Percentiles rank a stretch among this genome's conserved stretches.
Conservation (phyloP, 257 asterid species). For the Ajuga chamaepitys region DNA sequence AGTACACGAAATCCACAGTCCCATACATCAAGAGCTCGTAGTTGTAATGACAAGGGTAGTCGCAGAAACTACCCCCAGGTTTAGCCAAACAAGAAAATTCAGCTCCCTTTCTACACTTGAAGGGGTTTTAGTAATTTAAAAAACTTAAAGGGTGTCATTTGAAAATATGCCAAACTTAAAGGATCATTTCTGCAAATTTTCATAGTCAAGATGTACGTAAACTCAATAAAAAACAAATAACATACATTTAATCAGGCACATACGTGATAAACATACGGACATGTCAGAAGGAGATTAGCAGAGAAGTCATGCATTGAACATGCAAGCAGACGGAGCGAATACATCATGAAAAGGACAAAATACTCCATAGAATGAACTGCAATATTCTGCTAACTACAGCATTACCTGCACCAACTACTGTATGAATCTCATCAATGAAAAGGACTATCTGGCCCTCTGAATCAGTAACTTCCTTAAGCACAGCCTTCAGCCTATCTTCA, state of each 20-base stretch:
- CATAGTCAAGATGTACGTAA: not conserved
- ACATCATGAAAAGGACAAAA: not conserved
- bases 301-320: not conserved
- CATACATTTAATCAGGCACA: not conserved
- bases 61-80: too few relatives aligned
- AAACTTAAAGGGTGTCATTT: too few relatives aligned
- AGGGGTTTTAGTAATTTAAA: too few relatives aligned
- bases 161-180: too few relatives aligned
- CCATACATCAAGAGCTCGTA: not conserved
- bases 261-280: not conserved
- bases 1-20: not conserved
- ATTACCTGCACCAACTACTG: constrained; percentile 96
- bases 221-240: not conserved
- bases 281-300: not conserved
- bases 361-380: not conserved
- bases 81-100: too few relatives aligned
- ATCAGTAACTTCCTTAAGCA: constrained; percentile 91
- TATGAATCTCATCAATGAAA: constrained; percentile 94
- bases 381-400: not conserved
- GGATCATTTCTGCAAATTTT: too few relatives aligned
- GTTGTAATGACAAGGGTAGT: too few relatives aligned
- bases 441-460: constrained; percentile 89
- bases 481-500: constrained; percentile 93
- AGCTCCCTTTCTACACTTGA: too few relatives aligned
- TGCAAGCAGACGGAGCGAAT: not conserved